Percentiles rank a stretch among this genome's conserved stretches.
Evolutionary conservation across 2,329 filamentous ascomycete genomes (phyloP).

Genomic region (Laburnicola sp.): DNA sequence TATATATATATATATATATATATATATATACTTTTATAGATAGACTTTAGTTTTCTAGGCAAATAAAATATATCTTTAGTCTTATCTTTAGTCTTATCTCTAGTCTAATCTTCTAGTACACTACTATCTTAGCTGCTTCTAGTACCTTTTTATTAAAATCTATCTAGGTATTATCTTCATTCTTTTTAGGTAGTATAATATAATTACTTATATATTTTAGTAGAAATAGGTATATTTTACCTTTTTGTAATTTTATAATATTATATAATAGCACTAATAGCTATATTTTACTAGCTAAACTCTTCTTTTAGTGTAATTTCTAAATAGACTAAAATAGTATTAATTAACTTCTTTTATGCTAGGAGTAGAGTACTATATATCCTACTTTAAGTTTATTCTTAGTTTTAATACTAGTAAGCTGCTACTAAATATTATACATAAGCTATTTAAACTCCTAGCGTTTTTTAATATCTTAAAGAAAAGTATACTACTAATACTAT

Average conservation of each 20-base stretch:
- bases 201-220: not conserved
- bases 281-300: slow-evolving; percentile 2
- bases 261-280: slow-evolving; percentile 8
- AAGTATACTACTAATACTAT: slow-evolving; percentile 8
- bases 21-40: too few relatives aligned
- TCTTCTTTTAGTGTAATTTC: slow-evolving; percentile 10
- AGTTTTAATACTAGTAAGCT: not conserved
- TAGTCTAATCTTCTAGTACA: too few relatives aligned
- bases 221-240: slow-evolving; percentile 4
- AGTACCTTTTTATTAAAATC: too few relatives aligned
- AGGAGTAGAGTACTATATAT: slow-evolving; percentile 7
- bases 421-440: slow-evolving; percentile 14
- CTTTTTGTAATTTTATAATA: slow-evolving; percentile 18
- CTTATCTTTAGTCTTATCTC: too few relatives aligned
- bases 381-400: slow-evolving; percentile 8
- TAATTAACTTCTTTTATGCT: slow-evolving; percentile 10
- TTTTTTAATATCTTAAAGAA: slow-evolving; percentile 10
- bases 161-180: not conserved
- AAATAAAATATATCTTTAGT: too few relatives aligned
- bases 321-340: not conserved
- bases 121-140: too few relatives aligned
- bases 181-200: slow-evolving; percentile 7
- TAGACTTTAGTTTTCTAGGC: too few relatives aligned
- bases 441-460: slow-evolving; percentile 13
- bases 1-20: too few relatives aligned